Evolutionary conservation across 805 yeast species (phyloP).

Genomic region (Candida silvicultrix): DNA sequence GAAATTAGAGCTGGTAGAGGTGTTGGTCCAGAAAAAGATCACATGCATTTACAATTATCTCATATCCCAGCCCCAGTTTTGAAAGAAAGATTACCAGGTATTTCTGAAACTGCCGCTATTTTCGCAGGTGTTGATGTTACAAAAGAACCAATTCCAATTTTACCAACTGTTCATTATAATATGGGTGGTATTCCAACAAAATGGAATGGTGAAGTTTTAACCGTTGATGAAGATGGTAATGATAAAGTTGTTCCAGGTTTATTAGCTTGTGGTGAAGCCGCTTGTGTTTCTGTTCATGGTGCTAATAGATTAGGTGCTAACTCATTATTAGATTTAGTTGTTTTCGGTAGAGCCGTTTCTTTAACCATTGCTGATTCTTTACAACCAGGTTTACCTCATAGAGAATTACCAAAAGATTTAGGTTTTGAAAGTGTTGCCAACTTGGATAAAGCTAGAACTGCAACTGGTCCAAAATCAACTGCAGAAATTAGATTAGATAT

Average conservation of each 20-base stretch:
- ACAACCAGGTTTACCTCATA: conserved; percentile 85
- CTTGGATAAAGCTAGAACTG: conserved; percentile 82
- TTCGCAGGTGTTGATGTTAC: conserved; percentile 99
- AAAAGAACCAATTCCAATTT: conserved; percentile 96
- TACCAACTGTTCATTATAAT: conserved; percentile 98
- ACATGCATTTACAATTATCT: conserved; percentile 87
- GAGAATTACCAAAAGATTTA: conserved; percentile 74
- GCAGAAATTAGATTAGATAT: conserved; percentile 84
- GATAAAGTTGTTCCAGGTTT: conserved; percentile 91
- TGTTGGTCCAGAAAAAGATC: conserved; percentile 95
- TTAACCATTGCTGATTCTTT: conserved; percentile 82
- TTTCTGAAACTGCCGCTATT: conserved; percentile 96
- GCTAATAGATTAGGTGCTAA: conserved; percentile 99
- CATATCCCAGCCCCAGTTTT: conserved; percentile 90
- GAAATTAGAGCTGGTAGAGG: conserved; percentile 99
- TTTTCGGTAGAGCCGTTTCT: conserved; percentile 97
- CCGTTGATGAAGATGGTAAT: conserved; percentile 77
- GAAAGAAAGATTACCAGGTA: conserved; percentile 97
- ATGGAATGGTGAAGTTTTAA: conserved; percentile 92
- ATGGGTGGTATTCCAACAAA: conserved; percentile 99
- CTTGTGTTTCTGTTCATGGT: conserved; percentile 98
- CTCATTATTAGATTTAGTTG: conserved; percentile 93
- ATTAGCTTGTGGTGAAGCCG: conserved; percentile 97
- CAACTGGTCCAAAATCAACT: conserved; percentile 75
- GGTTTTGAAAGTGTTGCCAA: conserved; percentile 89